Percentiles rank a stretch among this genome's conserved stretches.
phyloP scores from a whole-genome alignment of 495 filamentous ascomycete genomes.

The Podospora anserina region DNA sequence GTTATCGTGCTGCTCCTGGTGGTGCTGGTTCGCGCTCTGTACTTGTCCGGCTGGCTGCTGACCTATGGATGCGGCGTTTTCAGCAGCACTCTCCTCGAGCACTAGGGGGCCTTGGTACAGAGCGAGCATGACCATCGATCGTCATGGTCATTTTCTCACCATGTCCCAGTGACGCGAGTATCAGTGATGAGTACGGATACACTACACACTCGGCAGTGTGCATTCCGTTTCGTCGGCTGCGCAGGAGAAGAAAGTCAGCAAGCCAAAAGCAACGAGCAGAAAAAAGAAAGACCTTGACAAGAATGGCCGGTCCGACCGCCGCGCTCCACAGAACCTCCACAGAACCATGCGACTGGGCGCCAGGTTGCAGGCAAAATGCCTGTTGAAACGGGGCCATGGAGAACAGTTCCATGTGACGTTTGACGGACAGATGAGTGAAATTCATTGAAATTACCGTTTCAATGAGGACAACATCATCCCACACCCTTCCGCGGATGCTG shows the following conservation, averaged over 20 bases:
- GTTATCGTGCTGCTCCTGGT: neutral
- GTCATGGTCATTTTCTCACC: neutral
- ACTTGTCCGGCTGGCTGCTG: neutral
- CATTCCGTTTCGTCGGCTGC: slow-evolving; percentile 7
- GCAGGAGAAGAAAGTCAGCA: neutral
- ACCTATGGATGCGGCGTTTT: neutral
- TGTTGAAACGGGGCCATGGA: slow-evolving; percentile 3
- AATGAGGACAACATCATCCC: neutral
- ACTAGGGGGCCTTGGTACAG: neutral
- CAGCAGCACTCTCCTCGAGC: neutral
- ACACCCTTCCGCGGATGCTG: no score
- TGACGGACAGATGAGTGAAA: neutral
- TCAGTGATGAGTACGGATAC: no score
- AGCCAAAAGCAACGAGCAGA: neutral
- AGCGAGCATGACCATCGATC: neutral
- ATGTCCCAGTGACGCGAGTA: neutral
- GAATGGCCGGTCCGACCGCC: slow-evolving; percentile 5
- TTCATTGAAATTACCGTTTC: neutral
- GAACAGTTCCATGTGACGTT: neutral
- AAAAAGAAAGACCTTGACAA: neutral
- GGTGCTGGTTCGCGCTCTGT: neutral
- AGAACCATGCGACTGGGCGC: neutral
- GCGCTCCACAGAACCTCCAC: neutral
- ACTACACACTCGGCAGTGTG: neutral
- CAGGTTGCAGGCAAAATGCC: neutral